phyloP scores from a whole-genome alignment of 768 basidiomycete species.

The Podaxis sp. region DNA sequence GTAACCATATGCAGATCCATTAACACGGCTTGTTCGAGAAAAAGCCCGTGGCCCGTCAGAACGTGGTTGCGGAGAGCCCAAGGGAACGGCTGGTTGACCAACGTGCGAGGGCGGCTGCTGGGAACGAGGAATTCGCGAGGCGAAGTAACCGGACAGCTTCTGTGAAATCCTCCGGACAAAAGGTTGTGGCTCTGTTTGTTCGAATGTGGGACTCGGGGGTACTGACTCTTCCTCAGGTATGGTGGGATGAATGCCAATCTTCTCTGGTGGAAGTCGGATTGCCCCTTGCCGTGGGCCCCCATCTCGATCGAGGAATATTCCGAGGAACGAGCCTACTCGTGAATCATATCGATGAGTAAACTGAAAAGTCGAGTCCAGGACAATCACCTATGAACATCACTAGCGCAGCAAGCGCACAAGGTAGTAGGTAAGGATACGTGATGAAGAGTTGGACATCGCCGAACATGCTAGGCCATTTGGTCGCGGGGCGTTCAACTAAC shows the following conservation, averaged over 20 bases:
- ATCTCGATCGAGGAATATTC: constrained; percentile 87
- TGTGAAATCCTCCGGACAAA: constrained; percentile 51
- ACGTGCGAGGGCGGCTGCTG: constrained; percentile 28
- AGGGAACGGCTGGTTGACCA: constrained; percentile 44
- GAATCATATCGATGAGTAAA: constrained; percentile 6
- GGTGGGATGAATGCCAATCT: constrained; percentile 47
- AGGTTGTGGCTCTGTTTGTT: constrained; percentile 39
- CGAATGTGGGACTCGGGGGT: constrained; percentile 46
- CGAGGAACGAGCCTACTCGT: constrained; percentile 73
- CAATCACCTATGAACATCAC: constrained; percentile 70
- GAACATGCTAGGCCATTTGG: constrained; percentile 84
- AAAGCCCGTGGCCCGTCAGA: constrained; percentile 48
- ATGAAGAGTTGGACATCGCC: constrained; percentile 64
- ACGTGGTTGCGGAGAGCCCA: constrained; percentile 39
- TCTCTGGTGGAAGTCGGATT: constrained; percentile 83
- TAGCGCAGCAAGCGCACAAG: constrained; percentile 73
- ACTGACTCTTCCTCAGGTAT: constrained; percentile 67
- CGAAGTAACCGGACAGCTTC: constrained; percentile 60
- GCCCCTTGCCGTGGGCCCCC: constrained; percentile 87
- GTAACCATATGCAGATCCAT: constrained; percentile 84
- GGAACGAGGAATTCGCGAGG: constrained; percentile 47
- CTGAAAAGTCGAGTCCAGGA: neutral
- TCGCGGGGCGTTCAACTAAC: constrained; percentile 78
- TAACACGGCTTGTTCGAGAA: constrained; percentile 57
- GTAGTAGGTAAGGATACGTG: constrained; percentile 87